Evolutionary conservation across 495 filamentous ascomycete genomes (phyloP), one percentile per base, ranked within the genome.

Genomic region (Hypoxylon intermedium): DNA sequence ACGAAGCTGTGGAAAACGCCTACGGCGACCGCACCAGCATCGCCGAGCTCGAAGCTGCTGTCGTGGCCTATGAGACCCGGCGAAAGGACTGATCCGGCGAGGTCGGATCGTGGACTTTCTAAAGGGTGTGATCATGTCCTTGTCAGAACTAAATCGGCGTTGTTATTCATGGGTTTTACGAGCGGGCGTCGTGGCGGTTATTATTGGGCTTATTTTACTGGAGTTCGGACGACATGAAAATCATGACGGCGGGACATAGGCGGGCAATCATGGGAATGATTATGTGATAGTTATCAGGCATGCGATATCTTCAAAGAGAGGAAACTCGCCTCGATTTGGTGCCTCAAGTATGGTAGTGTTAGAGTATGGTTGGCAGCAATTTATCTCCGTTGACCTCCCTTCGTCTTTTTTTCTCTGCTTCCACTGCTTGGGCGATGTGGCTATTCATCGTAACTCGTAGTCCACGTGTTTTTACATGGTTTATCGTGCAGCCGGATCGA

Each of bases 11-110:
- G 45, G 73, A 75, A 74, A 80, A 86, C 24, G 83, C 85, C 1
- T 87, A 86, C 34, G 84, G 84, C n/a, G 82, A 82, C 53, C 80
- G 85, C 47, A 73, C 74, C 5, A 83, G 77, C 60, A 43, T 86
- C 12, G 74, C 80, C 15, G 84, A 83, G 70, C 71, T 87, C 31
- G 80, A 86, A 63, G 73, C 80, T 6, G 85, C 85, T n/a, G 69
- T 87, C 46, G 70, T 74, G n/a, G 74, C 76, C 5, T 86, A 86
- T 46, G 77, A 83, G 46, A 48, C 58, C 20, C 70, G 68, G 38
- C 56, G 58, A 61, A 56, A 67, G 54, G 18, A 71, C 61, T 68
- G 49, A 74, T 57, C 54, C n/a, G n/a, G n/a, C n/a, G n/a, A n/a
- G n/a, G n/a, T n/a, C n/a, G n/a, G n/a, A n/a, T n/a, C n/a, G n/a